Conservation (phyloP, 768 basidiomycete genomes). For the Phaffia tasmanica region DNA sequence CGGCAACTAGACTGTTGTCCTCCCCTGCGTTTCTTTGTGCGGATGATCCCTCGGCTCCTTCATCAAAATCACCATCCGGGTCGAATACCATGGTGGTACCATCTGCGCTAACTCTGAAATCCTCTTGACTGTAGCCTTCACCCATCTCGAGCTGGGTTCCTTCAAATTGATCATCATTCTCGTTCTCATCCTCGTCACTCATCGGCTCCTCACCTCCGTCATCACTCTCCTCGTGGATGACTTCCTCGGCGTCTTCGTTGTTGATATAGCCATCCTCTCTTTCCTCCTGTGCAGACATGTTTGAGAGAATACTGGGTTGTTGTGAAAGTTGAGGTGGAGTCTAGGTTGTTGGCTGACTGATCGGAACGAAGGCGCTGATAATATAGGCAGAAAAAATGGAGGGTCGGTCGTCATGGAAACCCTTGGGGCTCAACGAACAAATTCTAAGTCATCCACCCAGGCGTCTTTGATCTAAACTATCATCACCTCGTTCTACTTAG, state of each 20-base stretch:
- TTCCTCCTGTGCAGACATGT: neutral
- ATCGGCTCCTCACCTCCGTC: slow-evolving; percentile 29
- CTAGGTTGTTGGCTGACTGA: neutral
- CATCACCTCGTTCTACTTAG: too few relatives aligned
- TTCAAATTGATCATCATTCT: slow-evolving; percentile 34
- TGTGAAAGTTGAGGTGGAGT: neutral
- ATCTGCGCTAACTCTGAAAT: slow-evolving; percentile 49
- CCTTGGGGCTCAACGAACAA: too few relatives aligned
- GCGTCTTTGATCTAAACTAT: too few relatives aligned
- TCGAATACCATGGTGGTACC: slow-evolving; percentile 41
- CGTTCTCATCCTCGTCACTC: slow-evolving; percentile 31
- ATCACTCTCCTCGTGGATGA: slow-evolving; percentile 28
- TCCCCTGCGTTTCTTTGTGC: slow-evolving; percentile 61
- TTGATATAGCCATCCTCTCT: slow-evolving; percentile 26
- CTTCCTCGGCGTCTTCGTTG: slow-evolving; percentile 27
- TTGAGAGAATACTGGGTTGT: neutral
- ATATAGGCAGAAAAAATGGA: too few relatives aligned
- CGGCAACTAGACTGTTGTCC: slow-evolving; percentile 34
- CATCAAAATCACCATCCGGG: slow-evolving; percentile 41
- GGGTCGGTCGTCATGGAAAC: too few relatives aligned
- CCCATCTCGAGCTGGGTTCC: slow-evolving; percentile 43
- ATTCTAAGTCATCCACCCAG: too few relatives aligned
- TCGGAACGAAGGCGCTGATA: too few relatives aligned
- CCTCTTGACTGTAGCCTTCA: slow-evolving; percentile 49
- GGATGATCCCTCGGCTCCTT: slow-evolving; percentile 37